Evolutionary conservation across 2,329 filamentous ascomycete species (phyloP).

Genomic region (Phaeosphaeriaceae sp.): DNA sequence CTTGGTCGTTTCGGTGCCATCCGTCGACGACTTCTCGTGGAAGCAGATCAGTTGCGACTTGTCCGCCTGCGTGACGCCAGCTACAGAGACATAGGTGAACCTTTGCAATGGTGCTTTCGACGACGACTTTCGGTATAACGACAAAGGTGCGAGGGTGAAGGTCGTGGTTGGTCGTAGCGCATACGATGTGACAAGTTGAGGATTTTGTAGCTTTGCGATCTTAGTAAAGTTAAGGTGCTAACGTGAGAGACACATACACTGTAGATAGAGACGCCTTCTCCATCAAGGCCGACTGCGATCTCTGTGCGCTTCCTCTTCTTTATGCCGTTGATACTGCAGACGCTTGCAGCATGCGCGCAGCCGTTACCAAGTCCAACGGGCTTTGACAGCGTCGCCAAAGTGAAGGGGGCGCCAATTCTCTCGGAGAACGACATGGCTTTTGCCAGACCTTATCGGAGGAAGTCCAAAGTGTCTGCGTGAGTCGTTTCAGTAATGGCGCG

Average conservation of each 20-base stretch:
- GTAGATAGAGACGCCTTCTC: conserved; percentile 69
- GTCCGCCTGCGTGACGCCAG: conserved; percentile 54
- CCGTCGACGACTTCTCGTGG: conserved; percentile 55
- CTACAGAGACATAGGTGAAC: conserved; percentile 64
- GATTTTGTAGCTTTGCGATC: conserved; percentile 63
- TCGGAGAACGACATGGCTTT: conserved; percentile 45
- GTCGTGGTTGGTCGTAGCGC: conserved; percentile 67
- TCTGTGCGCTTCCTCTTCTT: conserved; percentile 71
- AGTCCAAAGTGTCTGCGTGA: conserved; percentile 27
- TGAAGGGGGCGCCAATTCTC: conserved; percentile 50
- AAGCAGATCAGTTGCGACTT: conserved; percentile 64
- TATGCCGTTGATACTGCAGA: conserved; percentile 62
- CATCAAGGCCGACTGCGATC: conserved; percentile 66
- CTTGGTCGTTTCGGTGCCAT: conserved; percentile 44
- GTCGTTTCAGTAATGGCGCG: conserved; percentile 24
- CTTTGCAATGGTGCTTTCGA: conserved; percentile 56
- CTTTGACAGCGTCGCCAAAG: conserved; percentile 54
- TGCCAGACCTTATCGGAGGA: conserved; percentile 30
- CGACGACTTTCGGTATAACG: conserved; percentile 61
- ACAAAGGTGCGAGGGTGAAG: conserved; percentile 66
- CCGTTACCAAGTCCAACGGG: conserved; percentile 52
- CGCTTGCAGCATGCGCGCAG: conserved; percentile 53
- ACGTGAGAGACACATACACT: conserved; percentile 55
- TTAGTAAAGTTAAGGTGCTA: conserved; percentile 20
- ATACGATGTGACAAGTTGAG: conserved; percentile 67